These are phyloP conservation scores for Carex kokanica DNA, from an alignment of 176 grass and related monocot species.

Conservation along the genomic window DNA sequence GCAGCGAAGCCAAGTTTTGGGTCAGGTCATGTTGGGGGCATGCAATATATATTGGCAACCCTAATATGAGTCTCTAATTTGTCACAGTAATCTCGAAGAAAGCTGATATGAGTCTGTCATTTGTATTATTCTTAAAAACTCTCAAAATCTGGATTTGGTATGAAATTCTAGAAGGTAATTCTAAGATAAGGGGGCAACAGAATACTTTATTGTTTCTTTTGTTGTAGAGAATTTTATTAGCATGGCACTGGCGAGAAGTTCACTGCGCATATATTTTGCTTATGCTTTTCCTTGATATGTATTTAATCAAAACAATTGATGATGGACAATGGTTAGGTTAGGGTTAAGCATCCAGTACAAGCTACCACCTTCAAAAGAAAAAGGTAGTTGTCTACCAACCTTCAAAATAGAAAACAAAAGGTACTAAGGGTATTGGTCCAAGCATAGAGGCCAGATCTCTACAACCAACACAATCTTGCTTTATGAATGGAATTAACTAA, in stretches of 20 bases:
- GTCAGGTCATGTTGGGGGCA: neutral
- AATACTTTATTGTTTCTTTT: neutral
- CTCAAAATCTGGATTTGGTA: neutral
- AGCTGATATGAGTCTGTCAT: neutral
- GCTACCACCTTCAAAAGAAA: neutral
- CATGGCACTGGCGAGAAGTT: neutral
- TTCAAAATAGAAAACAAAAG: neutral
- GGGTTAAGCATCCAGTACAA: neutral
- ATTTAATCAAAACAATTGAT: neutral
- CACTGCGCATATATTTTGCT: neutral
- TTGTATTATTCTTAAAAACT: neutral
- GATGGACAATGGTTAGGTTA: neutral
- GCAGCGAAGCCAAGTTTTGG: neutral
- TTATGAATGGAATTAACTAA: neutral
- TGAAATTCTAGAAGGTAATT: neutral
- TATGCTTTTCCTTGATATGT: neutral
- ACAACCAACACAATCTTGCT: neutral
- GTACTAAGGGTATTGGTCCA: neutral
- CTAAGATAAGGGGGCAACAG: neutral
- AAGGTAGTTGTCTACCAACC: slow-evolving; percentile 8
- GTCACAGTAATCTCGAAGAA: neutral
- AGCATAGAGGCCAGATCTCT: neutral
- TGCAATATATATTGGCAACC: slow-evolving; percentile 1
- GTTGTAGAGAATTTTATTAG: neutral
- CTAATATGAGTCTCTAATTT: neutral